Conservation (phyloP, 208 protist species). For the Crithidia mellificae region DNA sequence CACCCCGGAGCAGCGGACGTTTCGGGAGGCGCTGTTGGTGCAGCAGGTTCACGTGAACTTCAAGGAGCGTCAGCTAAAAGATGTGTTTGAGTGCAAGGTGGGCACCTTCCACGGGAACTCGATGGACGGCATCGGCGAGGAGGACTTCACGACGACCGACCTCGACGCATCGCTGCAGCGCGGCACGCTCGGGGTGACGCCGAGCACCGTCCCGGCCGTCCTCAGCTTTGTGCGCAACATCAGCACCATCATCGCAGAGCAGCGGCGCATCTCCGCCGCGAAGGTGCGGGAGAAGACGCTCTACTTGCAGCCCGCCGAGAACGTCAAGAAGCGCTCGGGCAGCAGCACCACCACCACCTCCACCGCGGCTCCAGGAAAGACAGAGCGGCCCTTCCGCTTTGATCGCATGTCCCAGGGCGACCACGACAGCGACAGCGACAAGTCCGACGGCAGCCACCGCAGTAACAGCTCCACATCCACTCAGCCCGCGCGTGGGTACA, state of each 20-base stretch:
- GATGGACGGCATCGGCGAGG: constrained; percentile 79
- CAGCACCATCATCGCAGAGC: constrained; percentile 57
- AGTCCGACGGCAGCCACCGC: background rate
- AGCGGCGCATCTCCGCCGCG: constrained; percentile 38
- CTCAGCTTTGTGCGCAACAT: constrained; percentile 56
- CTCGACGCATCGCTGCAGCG: constrained; percentile 45
- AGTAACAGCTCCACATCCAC: constrained; percentile 14
- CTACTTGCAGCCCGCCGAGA: background rate
- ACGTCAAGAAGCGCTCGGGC: background rate
- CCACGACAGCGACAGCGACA: background rate
- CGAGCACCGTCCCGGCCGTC: constrained; percentile 72
- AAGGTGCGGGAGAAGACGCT: constrained; percentile 32
- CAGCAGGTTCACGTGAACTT: constrained; percentile 63
- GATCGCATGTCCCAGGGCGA: background rate
- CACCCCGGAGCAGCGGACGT: constrained; percentile 64
- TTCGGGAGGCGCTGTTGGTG: constrained; percentile 53
- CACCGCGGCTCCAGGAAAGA: background rate
- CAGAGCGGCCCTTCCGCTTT: background rate
- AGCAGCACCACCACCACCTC: background rate
- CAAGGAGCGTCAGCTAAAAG: constrained; percentile 89
- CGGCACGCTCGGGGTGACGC: constrained; percentile 70
- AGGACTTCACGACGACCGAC: constrained; percentile 52
- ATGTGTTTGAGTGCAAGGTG: constrained; percentile 80
- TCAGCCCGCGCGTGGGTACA: constrained; percentile 17
- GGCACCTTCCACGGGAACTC: constrained; percentile 38